These are phyloP conservation scores for Nicotiana paniculata DNA, from an alignment of 257 asterid species.

Conservation along the genomic window DNA sequence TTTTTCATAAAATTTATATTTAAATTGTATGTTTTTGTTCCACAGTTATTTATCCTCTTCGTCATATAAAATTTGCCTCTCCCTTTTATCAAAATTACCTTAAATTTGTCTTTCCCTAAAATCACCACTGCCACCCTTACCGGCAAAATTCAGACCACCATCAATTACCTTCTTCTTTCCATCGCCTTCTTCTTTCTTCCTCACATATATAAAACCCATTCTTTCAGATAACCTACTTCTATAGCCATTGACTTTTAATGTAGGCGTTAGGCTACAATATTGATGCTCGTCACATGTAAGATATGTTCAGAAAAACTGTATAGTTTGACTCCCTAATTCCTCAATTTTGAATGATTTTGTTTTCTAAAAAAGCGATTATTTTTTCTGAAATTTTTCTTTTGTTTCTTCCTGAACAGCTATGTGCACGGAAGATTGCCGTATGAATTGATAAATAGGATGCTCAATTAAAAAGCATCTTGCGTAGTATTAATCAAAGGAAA, in stretches of 20 bases:
- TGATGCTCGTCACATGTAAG: constrained; percentile 74
- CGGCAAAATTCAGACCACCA: too few relatives aligned
- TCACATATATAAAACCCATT: too few relatives aligned
- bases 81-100: too few relatives aligned
- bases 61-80: too few relatives aligned
- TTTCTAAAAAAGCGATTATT: neutral
- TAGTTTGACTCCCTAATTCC: neutral
- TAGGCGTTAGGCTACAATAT: constrained; percentile 76
- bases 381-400: neutral
- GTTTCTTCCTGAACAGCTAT: constrained; percentile 26
- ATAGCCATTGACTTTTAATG: neutral
- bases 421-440: constrained; percentile 94
- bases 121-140: too few relatives aligned
- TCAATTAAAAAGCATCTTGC: constrained; percentile 44
- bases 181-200: too few relatives aligned
- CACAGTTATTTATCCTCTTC: too few relatives aligned
- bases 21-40: too few relatives aligned
- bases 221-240: too few relatives aligned
- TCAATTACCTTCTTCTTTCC: too few relatives aligned
- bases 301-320: neutral
- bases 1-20: too few relatives aligned
- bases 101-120: too few relatives aligned
- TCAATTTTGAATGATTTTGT: neutral
- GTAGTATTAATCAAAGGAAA: constrained; percentile 60
- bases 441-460: constrained; percentile 55